These are phyloP conservation scores for Rhexocercosporidium sp. DNA, from an alignment of 2,329 filamentous ascomycete genomes.

Conservation along the genomic window DNA sequence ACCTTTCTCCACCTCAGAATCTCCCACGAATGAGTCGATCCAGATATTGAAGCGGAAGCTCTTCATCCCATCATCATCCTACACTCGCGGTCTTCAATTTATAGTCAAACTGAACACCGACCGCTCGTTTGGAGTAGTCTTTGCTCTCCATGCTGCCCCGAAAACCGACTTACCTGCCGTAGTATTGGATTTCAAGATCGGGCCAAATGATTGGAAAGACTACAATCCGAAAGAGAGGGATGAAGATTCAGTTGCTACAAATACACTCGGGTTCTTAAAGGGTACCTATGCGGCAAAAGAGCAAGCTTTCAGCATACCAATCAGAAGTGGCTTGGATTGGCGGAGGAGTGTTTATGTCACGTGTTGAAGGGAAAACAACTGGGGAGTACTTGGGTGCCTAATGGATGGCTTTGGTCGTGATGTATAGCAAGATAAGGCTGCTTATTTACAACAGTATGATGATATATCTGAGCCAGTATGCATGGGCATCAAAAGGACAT, in stretches of 20 bases:
- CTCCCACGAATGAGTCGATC: neutral
- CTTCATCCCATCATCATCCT: constrained; percentile 16
- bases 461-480: no score
- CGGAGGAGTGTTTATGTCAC: constrained; percentile 23
- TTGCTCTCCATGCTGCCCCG: neutral
- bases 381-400: no score
- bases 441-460: no score
- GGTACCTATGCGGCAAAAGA: constrained; percentile 19
- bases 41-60: constrained; percentile 9
- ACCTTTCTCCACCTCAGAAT: neutral
- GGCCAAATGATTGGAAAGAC: neutral
- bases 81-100: constrained; percentile 12
- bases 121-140: neutral
- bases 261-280: constrained; percentile 14
- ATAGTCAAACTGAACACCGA: neutral
- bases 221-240: constrained; percentile 7
- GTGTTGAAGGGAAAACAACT: constrained; percentile 7
- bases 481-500: no score
- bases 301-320: constrained; percentile 20
- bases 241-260: neutral
- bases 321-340: constrained; percentile 25
- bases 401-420: no score
- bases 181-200: constrained; percentile 4
- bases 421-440: no score
- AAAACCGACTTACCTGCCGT: constrained; percentile 12